Percentiles rank a stretch among this genome's conserved stretches.
Evolutionary conservation across 306 rosid genomes (phyloP).

Genomic region (Echinosophora koreensis): DNA sequence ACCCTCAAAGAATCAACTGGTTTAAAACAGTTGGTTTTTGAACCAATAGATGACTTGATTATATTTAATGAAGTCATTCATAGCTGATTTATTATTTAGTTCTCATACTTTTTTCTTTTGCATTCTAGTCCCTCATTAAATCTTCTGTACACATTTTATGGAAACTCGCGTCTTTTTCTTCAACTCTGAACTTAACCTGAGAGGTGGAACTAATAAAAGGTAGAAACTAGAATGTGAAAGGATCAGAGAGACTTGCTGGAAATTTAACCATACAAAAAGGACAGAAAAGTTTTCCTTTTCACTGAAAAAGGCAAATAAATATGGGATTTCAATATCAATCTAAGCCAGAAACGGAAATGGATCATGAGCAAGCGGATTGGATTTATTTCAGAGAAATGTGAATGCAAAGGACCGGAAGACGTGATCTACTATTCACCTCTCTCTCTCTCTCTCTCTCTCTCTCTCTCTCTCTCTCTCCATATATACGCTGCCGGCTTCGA

Average conservation of each 20-base stretch:
- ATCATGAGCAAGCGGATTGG: slow-evolving; percentile 37
- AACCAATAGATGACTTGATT: too few relatives aligned
- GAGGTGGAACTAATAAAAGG: slow-evolving; percentile 15
- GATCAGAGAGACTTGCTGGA: slow-evolving; percentile 3
- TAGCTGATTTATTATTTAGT: too few relatives aligned
- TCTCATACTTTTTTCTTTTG: too few relatives aligned
- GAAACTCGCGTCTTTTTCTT: slow-evolving; percentile 9
- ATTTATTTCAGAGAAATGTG: slow-evolving; percentile 43
- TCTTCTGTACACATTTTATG: neutral
- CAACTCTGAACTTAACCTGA: slow-evolving; percentile 16
- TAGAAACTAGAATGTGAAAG: neutral
- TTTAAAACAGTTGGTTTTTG: too few relatives aligned
- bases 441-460: neutral
- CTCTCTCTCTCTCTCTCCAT: too few relatives aligned
- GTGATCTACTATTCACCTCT: slow-evolving; percentile 1
- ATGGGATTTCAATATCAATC: too few relatives aligned
- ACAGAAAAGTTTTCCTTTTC: slow-evolving; percentile 40
- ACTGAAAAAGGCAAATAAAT: slow-evolving; percentile 30
- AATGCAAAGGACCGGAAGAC: slow-evolving; percentile 2
- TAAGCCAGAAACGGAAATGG: slow-evolving; percentile 31
- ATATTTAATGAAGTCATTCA: too few relatives aligned
- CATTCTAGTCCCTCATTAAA: too few relatives aligned
- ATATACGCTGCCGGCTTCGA: too few relatives aligned
- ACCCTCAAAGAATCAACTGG: too few relatives aligned
- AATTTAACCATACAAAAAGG: neutral